These are phyloP conservation scores for Trypanosoma lewisi DNA, from an alignment of 208 protist genomes.

Conservation along the genomic window DNA sequence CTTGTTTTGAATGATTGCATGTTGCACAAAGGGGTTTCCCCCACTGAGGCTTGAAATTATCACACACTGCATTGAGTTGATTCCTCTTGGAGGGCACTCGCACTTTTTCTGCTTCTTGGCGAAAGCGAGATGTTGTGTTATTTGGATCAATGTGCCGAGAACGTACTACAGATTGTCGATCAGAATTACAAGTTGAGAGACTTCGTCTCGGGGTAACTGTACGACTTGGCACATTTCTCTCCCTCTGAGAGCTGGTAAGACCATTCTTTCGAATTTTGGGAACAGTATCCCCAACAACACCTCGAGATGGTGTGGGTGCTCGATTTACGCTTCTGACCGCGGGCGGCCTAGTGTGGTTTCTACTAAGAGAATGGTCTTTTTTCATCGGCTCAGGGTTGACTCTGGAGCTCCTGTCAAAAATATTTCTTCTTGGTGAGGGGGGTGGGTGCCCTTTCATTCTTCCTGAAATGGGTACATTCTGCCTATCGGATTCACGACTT, in stretches of 20 bases:
- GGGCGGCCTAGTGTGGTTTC: neutral
- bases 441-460: neutral
- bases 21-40: constrained; percentile 28
- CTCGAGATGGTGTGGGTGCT: neutral
- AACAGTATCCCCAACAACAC: neutral
- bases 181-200: neutral
- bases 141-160: neutral
- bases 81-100: constrained; percentile 6
- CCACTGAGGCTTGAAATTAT: constrained; percentile 34
- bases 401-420: constrained; percentile 58
- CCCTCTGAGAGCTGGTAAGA: neutral
- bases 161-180: neutral
- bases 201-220: constrained; percentile 9
- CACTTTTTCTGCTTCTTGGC: constrained; percentile 24
- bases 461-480: neutral
- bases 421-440: constrained; percentile 14
- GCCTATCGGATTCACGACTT: neutral
- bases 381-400: constrained; percentile 20
- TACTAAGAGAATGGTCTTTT: neutral
- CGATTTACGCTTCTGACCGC: neutral
- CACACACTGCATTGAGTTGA: constrained; percentile 15
- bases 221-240: constrained; percentile 1
- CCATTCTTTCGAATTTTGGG: neutral
- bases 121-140: constrained; percentile 14
- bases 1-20: constrained; percentile 29